Percentiles rank a stretch among this genome's conserved stretches.
phyloP scores from a whole-genome alignment of 257 asterid species.

The Rhazya stricta region DNA sequence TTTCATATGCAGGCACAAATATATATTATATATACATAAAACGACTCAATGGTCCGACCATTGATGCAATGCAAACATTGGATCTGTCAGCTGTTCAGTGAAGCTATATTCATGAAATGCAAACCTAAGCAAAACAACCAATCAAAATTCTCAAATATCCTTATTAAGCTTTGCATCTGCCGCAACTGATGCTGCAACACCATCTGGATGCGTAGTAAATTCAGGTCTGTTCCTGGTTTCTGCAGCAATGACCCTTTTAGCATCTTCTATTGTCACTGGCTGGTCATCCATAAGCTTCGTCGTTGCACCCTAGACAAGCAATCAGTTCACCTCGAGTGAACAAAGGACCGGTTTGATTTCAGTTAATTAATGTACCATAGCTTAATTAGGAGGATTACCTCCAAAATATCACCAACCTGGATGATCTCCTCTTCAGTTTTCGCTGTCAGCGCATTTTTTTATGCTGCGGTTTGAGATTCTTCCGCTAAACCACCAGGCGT shows the following conservation, averaged over 20 bases:
- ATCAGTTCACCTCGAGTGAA: background rate
- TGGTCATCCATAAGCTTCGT: constrained; percentile 16
- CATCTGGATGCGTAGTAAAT: constrained; percentile 14
- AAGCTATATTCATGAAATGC: too few relatives aligned
- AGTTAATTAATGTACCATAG: background rate
- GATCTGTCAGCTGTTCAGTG: too few relatives aligned
- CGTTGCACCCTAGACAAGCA: constrained; percentile 13
- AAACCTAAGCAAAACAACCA: too few relatives aligned
- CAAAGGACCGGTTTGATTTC: too few relatives aligned
- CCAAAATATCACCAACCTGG: constrained; percentile 19
- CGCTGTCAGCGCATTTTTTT: constrained; percentile 11
- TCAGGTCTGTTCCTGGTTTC: constrained; percentile 21
- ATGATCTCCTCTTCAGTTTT: constrained; percentile 21
- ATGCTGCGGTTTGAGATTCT: constrained; percentile 26
- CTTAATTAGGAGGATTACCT: background rate
- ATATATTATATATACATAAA: too few relatives aligned
- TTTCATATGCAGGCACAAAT: too few relatives aligned
- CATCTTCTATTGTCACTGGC: constrained; percentile 24
- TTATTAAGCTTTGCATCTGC: constrained; percentile 24
- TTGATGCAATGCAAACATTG: too few relatives aligned
- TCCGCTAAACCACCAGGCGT: constrained; percentile 21
- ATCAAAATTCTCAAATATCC: too few relatives aligned
- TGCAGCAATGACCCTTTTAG: constrained; percentile 16
- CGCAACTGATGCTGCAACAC: constrained; percentile 20
- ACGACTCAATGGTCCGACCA: too few relatives aligned